Base-by-base conservation (phyloP, 768 basidiomycete genomes). In the Saitozyma sp. region DNA sequence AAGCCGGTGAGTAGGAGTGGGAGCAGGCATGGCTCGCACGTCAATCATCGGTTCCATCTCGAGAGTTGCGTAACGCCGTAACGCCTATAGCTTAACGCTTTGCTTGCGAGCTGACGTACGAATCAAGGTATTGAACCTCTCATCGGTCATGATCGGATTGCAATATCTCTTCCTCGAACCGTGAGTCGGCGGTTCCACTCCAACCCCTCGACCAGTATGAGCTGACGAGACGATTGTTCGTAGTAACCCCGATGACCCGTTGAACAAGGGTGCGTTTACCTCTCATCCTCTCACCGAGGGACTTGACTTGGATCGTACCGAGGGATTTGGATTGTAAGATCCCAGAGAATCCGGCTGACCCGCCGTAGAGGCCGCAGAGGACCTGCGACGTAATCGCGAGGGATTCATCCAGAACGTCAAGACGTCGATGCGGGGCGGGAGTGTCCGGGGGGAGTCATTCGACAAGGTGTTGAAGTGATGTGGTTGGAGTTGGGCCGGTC, bases 111-210 rank as follows among this genome's bases (percentile, higher is more conserved):
- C 40, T 59, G 48, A 46, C 29, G 40, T 50, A 13, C 19, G 40
- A 41, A 29, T 37, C 11, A 50, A 73, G 71, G 71, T 99, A 3
- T 83, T 99, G 50, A 98, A 97, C 80, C 84, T 99, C 56, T 97
- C 93, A 78, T 91, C 94, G 39, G 92, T 99, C 67, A 95, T 98
- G 92, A 91, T 98, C 63, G 96, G 96, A 42, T 81, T 99, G 60
- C 96, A 99, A 79, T 99, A 97, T 76, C 85, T 99, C 56, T 99
- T 99, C 85, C 83, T 99, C 61, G 96, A 99, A 80, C 96, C 96
- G 13, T 77, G 43, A 73, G 78, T 58, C 43, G 16, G n/a, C 38
- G 29, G 8, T 29, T 6, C 20, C 40, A 8, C 51, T 14, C 20
- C 56, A 17, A 38, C 7, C 17, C 29, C 9, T 60, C 14, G 29